phyloP scores from a whole-genome alignment of 768 basidiomycete genomes.

The Suillus occidentalis region DNA sequence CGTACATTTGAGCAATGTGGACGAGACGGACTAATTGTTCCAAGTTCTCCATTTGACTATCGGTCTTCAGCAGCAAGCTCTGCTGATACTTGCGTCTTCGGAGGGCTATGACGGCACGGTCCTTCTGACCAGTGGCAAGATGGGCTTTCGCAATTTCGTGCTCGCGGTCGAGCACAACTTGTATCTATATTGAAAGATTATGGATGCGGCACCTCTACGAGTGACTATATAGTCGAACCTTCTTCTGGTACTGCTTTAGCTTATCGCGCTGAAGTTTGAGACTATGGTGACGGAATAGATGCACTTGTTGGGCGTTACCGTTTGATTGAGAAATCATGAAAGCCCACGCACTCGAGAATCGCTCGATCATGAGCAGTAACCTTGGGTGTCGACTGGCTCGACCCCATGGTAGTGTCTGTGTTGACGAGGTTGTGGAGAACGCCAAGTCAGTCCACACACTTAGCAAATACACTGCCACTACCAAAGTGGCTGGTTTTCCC shows the following conservation, averaged over 20 bases:
- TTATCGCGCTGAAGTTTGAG: slow-evolving; percentile 97
- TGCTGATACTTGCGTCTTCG: slow-evolving; percentile 95
- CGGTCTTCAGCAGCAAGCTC: slow-evolving; percentile 81
- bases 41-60: slow-evolving; percentile 82
- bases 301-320: slow-evolving; percentile 19
- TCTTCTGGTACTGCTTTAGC: slow-evolving; percentile 92
- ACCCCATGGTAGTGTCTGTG: slow-evolving; percentile 51
- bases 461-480: slow-evolving; percentile 2
- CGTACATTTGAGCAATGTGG: not conserved
- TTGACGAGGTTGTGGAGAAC: not conserved
- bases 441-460: no score
- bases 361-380: slow-evolving; percentile 93
- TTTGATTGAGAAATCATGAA: slow-evolving; percentile 14
- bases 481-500: not conserved
- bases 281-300: slow-evolving; percentile 40
- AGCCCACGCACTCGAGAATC: slow-evolving; percentile 80
- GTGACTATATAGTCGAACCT: slow-evolving; percentile 46
- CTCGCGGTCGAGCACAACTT: slow-evolving; percentile 83
- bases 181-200: slow-evolving; percentile 55
- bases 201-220: not conserved
- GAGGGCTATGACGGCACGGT: slow-evolving; percentile 83
- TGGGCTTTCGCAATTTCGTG: slow-evolving; percentile 86
- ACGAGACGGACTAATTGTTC: slow-evolving; percentile 73
- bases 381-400: slow-evolving; percentile 75
- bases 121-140: slow-evolving; percentile 78